Base-by-base conservation (phyloP, 768 basidiomycete genomes). In the Kwoniella europaea region DNA sequence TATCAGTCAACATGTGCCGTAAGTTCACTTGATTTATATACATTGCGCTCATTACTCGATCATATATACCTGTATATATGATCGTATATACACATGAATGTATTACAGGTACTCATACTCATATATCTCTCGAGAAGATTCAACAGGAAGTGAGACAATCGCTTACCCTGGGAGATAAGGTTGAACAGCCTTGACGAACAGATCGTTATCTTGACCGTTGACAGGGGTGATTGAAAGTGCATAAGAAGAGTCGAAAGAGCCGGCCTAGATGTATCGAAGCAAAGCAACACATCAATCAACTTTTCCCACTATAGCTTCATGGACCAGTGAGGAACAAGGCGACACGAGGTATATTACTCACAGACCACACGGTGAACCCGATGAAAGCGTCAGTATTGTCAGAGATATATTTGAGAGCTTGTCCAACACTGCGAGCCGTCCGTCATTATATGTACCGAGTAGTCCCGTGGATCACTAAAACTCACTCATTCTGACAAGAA, bases 331-430 rank as follows among this genome's bases (percentile, higher is more conserved):
- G 46, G 10, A 7, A 35, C 35, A 35, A 35, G 7, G 7, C 7
- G 35, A 35, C 35, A 35, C 7, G 35, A 35, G 35, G 35, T 6
- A 1, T 24, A 1, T 1, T 18, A 74, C 73, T 64, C 42, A 75
- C 88, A 69, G 86, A 84, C 88, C 88, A 88, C 44, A 86, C 84
- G 20, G 87, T 83, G 84, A 88, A 89, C n/a, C 88, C 88, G 46
- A 84, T 81, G 55, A 87, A 83, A 46, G 76, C 85, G 27, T 84
- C 83, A 66, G 85, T 86, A 69, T 86, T 83, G 10, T 78, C 76
- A 73, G 87, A 86, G 59, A 88, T 83, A 74, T 83, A 88, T 1
- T 86, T 85, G 22, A 89, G 85, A 68, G 87, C 84, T 46, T 82
- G 72, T 18, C 57, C 68, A 15, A 89, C 78, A 65, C 76, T 88